phyloP scores from a whole-genome alignment of 768 basidiomycete genomes.

The Gymnopilus junonius region DNA sequence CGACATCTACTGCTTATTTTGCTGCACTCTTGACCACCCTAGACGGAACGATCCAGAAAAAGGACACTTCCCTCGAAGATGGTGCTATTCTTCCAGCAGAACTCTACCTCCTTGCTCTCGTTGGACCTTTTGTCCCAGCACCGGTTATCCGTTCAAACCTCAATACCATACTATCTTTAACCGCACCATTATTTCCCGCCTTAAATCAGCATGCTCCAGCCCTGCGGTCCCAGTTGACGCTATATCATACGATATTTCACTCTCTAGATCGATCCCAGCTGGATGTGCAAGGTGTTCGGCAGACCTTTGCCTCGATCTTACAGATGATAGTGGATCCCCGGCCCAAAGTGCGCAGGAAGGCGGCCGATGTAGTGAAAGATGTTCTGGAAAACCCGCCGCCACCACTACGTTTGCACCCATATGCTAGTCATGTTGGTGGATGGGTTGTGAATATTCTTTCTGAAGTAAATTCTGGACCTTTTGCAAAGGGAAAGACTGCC shows the following conservation, averaged over 20 bases:
- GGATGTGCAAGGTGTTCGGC: constrained; percentile 68
- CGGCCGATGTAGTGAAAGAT: constrained; percentile 83
- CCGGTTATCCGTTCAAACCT: constrained; percentile 83
- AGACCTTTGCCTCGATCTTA: constrained; percentile 84
- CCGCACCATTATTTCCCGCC: constrained; percentile 78
- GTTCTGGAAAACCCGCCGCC: constrained; percentile 77
- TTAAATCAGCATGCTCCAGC: constrained; percentile 72
- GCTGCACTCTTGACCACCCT: constrained; percentile 88
- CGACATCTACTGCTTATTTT: constrained; percentile 90
- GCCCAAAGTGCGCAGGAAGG: constrained; percentile 93
- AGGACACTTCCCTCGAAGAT: constrained; percentile 53
- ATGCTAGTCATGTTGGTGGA: constrained; percentile 77
- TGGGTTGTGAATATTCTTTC: constrained; percentile 74
- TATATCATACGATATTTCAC: constrained; percentile 72
- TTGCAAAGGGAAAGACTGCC: constrained; percentile 60
- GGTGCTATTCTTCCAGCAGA: constrained; percentile 83
- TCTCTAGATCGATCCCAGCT: constrained; percentile 76
- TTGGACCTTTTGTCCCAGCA: constrained; percentile 77
- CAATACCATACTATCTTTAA: constrained; percentile 68
- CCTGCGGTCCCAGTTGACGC: constrained; percentile 82
- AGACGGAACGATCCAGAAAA: constrained; percentile 74
- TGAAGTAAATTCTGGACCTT: constrained; percentile 65
- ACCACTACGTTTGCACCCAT: constrained; percentile 83
- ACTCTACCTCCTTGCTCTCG: constrained; percentile 81
- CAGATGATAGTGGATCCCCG: constrained; percentile 84